These are phyloP conservation scores for Medicago ruthenica DNA, from an alignment of 306 rosid species.

Conservation along the genomic window DNA sequence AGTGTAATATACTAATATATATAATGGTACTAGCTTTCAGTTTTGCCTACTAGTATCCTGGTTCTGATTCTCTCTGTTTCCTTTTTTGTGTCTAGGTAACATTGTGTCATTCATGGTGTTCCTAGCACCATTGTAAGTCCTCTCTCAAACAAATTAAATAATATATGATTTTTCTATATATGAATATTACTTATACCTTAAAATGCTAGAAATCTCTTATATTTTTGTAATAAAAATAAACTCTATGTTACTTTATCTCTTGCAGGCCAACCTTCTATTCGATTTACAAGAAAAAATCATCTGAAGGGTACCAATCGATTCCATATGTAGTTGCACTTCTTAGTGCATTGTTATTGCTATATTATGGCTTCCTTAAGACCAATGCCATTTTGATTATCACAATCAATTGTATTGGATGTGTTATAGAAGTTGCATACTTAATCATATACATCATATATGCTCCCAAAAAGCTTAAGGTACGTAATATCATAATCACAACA, in stretches of 20 bases:
- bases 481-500: not conserved
- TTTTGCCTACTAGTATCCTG: not conserved
- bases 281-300: slow-evolving; percentile 69
- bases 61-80: slow-evolving; percentile 25
- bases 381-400: slow-evolving; percentile 62
- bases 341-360: slow-evolving; percentile 64
- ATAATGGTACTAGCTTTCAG: not conserved
- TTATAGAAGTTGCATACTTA: slow-evolving; percentile 59
- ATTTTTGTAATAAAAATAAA: too few species aligned
- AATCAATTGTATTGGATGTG: slow-evolving; percentile 64
- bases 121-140: slow-evolving; percentile 74
- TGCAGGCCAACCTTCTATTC: slow-evolving; percentile 71
- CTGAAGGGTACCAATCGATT: slow-evolving; percentile 66
- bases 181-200: not conserved
- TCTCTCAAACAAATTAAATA: not conserved
- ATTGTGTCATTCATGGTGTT: slow-evolving; percentile 73
- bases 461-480: slow-evolving; percentile 57
- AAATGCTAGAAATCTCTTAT: not conserved
- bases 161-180: not conserved
- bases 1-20: not conserved
- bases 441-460: slow-evolving; percentile 56
- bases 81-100: slow-evolving; percentile 52
- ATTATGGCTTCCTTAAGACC: slow-evolving; percentile 65
- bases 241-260: not conserved
- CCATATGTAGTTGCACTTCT: slow-evolving; percentile 76